Base-by-base conservation (phyloP, 2,329 filamentous ascomycete genomes). In the Alternaria sp. region DNA sequence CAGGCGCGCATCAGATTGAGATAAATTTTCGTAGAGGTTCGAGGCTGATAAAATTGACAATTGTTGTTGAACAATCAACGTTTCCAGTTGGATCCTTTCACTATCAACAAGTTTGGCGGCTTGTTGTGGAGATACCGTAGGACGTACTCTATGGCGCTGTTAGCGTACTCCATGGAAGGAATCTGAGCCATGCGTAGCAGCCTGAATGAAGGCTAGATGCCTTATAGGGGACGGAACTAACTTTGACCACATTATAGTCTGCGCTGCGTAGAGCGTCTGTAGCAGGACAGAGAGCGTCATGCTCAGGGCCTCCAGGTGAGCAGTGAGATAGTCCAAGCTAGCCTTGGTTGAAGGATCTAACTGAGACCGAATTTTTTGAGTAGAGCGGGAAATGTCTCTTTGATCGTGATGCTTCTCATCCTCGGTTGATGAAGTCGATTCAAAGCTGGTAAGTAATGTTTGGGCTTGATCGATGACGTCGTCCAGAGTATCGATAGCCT, bases 41-140 rank as follows among this genome's bases (percentile, higher is more conserved):
- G 54, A 61, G 7, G 73, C 71, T 14, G 64, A 64, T 6, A 78
- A 49, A 26, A 80, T 73, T 2, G 74, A 69, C 46, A 78, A 64
- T 54, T 80, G 78, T 49, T 80, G 78, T 51, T 80, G 78, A 39
- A 79, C 75, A 20, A 80, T 70, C 7, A 80, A 62, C 12, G 68
- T 69, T 53, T 79, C 74, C 7, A 80, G 67, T 61, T 80, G 78
- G 5, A 68, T 55, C 41, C 71, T 74, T 57, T 80, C 77, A 46
- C 77, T 78, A 9, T 66, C 61, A 43, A 80, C 72, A 32, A 75
- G 71, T 43, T 68, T 70, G 7, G 68, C 69, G 11, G 71, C 70
- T 57, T 74, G 70, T 26, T 74, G 68, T 28, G 72, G 75, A 16
- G 74, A 76, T 28, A 77, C 69, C 18, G 70, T 71, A 6, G 73